Evolutionary conservation across 208 protist genomes (phyloP).

Genomic region (Trypanosoma scelopori): DNA sequence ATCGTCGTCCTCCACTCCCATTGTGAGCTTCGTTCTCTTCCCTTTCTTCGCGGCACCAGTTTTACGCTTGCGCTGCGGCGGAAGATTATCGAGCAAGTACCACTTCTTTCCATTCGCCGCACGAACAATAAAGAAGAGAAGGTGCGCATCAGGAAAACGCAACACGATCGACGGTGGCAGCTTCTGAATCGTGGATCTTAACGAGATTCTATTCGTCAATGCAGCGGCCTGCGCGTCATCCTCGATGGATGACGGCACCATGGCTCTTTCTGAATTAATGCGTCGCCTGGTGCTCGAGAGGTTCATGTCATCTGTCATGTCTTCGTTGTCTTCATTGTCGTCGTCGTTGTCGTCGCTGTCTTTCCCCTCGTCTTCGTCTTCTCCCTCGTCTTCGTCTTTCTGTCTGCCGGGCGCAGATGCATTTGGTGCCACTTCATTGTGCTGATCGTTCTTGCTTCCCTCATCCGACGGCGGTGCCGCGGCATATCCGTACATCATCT

Average conservation of each 20-base stretch:
- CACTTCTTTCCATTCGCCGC: slow-evolving; percentile 4
- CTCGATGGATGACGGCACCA: too few relatives aligned
- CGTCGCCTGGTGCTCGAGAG: too few relatives aligned
- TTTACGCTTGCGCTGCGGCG: background rate
- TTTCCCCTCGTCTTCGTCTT: slow-evolving; percentile 20
- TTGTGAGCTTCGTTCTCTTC: too few relatives aligned
- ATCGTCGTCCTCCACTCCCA: slow-evolving; percentile 4
- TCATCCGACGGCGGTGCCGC: slow-evolving; percentile 30
- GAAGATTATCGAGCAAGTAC: slow-evolving; percentile 27
- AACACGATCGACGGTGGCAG: slow-evolving; percentile 2
- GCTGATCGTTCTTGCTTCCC: slow-evolving; percentile 1
- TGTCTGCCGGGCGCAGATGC: too few relatives aligned
- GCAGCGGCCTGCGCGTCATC: too few relatives aligned
- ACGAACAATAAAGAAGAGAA: slow-evolving; percentile 22
- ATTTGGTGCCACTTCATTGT: background rate
- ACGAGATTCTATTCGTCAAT: too few relatives aligned
- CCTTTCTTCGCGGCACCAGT: background rate
- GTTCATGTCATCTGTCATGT: slow-evolving; percentile 15
- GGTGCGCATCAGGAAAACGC: slow-evolving; percentile 18
- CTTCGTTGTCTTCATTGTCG: slow-evolving; percentile 9
- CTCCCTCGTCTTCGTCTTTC: background rate
- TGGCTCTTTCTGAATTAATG: slow-evolving; percentile 17
- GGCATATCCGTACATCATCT: slow-evolving; percentile 75
- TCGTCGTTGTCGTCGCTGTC: too few relatives aligned
- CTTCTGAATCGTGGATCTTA: background rate